A percentile compares a stretch with the other conserved stretches of the same genome.
Conservation (phyloP, 331 rosid genomes). For the Malus hybrid region DNA sequence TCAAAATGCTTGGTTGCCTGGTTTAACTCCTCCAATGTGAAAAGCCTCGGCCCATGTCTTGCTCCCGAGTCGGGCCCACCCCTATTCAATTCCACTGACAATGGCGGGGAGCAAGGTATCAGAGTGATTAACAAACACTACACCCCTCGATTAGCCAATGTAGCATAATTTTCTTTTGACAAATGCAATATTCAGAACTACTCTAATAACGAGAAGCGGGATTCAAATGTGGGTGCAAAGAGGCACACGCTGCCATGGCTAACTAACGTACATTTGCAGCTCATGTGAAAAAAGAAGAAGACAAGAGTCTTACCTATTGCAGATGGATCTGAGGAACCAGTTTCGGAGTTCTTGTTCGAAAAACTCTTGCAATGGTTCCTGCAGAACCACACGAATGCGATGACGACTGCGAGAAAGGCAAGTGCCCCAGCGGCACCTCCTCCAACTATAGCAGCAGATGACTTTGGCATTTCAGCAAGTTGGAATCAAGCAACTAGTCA, state of each 20-base stretch:
- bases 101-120: not conserved
- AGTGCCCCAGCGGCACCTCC: conserved; percentile 23
- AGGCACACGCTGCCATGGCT: not conserved
- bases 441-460: conserved; percentile 23
- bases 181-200: not conserved
- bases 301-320: conserved; percentile 21
- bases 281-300: not conserved
- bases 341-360: conserved; percentile 32
- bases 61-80: conserved; percentile 19
- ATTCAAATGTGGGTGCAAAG: not conserved
- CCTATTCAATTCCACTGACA: conserved; percentile 29
- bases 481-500: not conserved
- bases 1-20: conserved; percentile 36
- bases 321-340: conserved; percentile 44
- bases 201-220: not conserved
- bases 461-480: conserved; percentile 26
- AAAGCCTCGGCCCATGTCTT: conserved; percentile 16
- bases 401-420: conserved; percentile 12
- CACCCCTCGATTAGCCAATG: not conserved
- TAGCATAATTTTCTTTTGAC: not conserved
- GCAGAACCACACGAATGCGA: conserved; percentile 32
- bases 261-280: not conserved
- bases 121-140: not conserved
- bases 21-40: conserved; percentile 30
- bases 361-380: conserved; percentile 15